Conservation (phyloP, 106 monocot species). For the Platanthera guangdongensis region DNA sequence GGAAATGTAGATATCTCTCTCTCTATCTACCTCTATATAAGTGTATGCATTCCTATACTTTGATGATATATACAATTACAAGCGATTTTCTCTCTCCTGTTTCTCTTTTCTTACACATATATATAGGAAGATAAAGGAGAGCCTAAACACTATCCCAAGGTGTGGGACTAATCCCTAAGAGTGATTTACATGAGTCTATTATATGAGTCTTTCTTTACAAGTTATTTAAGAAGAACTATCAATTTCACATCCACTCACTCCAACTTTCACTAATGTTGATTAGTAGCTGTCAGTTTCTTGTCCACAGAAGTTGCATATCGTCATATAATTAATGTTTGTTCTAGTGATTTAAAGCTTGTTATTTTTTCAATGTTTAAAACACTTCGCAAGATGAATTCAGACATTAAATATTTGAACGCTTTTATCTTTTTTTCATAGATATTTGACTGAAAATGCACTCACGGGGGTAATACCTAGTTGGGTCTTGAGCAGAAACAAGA, state of each 20-base stretch:
- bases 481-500: constrained; percentile 51
- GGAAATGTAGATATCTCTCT: too few relatives aligned
- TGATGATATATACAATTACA: too few relatives aligned
- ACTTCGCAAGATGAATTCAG: not conserved
- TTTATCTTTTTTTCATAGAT: constrained; percentile 28
- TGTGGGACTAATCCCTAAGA: too few relatives aligned
- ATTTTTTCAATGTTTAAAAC: not conserved
- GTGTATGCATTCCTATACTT: too few relatives aligned
- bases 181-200: too few relatives aligned
- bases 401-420: not conserved
- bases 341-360: not conserved
- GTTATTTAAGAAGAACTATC: too few relatives aligned
- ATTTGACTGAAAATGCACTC: constrained; percentile 59
- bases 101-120: too few relatives aligned
- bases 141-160: too few relatives aligned
- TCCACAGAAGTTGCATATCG: not conserved
- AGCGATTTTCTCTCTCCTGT: too few relatives aligned
- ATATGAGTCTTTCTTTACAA: too few relatives aligned
- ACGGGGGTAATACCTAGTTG: constrained; percentile 52
- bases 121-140: too few relatives aligned
- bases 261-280: not conserved
- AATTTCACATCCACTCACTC: not conserved
- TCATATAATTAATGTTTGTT: not conserved
- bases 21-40: too few relatives aligned
- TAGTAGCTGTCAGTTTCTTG: not conserved